A percentile compares a stretch with the other conserved stretches of the same genome.
These are phyloP conservation scores for Dittrichia graveolens DNA, from an alignment of 129 eudicot species.

Conservation along the genomic window DNA sequence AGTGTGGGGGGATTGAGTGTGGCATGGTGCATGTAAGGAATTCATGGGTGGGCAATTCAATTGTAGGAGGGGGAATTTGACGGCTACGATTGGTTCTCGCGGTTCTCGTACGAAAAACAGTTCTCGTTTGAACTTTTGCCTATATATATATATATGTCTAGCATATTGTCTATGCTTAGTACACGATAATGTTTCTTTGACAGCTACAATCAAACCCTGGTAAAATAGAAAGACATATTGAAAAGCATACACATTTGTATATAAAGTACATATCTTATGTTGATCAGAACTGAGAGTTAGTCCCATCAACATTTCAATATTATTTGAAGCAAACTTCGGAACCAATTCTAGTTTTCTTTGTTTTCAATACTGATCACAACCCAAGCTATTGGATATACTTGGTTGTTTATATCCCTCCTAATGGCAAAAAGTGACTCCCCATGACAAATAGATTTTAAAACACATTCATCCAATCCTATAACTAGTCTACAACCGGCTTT, in stretches of 20 bases:
- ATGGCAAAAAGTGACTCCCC: background rate
- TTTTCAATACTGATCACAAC: conserved; percentile 3
- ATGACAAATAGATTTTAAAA: background rate
- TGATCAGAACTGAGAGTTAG: too few species aligned
- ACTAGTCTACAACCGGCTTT: conserved; percentile 7
- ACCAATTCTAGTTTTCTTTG: too few species aligned
- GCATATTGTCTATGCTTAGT: background rate
- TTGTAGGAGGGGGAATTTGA: too few species aligned
- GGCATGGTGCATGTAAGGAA: too few species aligned
- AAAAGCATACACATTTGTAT: too few species aligned
- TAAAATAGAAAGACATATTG: too few species aligned
- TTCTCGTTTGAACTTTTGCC: too few species aligned
- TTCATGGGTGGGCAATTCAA: too few species aligned
- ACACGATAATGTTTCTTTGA: background rate
- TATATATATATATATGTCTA: background rate
- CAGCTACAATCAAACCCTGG: background rate
- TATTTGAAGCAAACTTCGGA: background rate
- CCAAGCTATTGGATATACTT: conserved; percentile 20
- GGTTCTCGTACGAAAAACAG: too few species aligned
- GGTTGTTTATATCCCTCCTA: conserved; percentile 23
- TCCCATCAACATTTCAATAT: background rate
- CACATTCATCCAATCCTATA: conserved; percentile 19
- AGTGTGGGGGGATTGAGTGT: too few species aligned
- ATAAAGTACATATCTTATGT: too few species aligned
- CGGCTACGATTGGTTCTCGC: too few species aligned